Evolutionary conservation across 2,329 filamentous ascomycete species (phyloP), one percentile per base, ranked within the genome.

Genomic region (Albophoma yamanashiensis): DNA sequence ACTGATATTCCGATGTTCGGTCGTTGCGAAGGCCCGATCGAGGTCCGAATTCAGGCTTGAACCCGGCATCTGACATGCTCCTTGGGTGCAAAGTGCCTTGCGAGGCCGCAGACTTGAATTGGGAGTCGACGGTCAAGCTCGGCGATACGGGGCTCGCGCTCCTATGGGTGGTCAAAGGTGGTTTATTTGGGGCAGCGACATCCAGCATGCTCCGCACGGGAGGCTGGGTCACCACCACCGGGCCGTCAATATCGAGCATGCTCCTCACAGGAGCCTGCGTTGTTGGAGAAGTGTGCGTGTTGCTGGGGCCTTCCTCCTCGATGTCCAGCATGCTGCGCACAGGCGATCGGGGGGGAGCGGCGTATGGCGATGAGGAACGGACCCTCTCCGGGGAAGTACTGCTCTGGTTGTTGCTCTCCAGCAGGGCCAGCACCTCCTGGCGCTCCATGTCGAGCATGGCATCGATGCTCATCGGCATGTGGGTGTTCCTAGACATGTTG

Each of bases 371-470:
- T 25, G 78, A 74, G 50, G 80, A 79, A 65, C 80, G 76, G 66
- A 68, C 70, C 27, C 77, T 73, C 6, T 69, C 67, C 9, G 73
- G 66, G 17, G 75, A 68, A 27, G 70, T 69, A 14, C 71, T 69
- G 2, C 64, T 60, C 58, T 67, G 67, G 63, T 66, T 67, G 57
- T 75, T 76, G 53, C 80, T 81, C 71, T 89, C 86, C 50, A 91
- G 78, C 62, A 91, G 76, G 56, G 85, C 85, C 65, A 91, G 78
- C 45, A 92, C 86, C 74, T 91, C 88, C 63, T 81, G 79, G 63
- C 88, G 83, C 78, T 93, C 89, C 77, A 91, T 87, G 70, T 92
- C 89, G 64, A 92, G 79, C 65, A 87, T 84, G 56, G 87, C 83
- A 75, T 91, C 89, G 68, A 92, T 83, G 68, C 88, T 91, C 87